Evolutionary conservation across 148 eudicot species (phyloP).

Genomic region (Drosera capensis): DNA sequence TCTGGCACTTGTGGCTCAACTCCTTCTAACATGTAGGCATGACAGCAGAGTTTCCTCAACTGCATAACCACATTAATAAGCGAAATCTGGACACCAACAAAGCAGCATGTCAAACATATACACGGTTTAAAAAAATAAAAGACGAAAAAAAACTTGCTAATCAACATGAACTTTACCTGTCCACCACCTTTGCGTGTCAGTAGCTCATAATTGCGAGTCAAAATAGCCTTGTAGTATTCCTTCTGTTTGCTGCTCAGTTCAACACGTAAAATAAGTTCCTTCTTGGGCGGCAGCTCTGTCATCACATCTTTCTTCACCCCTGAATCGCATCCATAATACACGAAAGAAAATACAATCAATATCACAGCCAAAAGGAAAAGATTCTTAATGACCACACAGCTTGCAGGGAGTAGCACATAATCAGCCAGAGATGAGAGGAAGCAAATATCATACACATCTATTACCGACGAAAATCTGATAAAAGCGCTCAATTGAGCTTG

Average conservation of each 20-base stretch:
- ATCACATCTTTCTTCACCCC: slow-evolving; percentile 98
- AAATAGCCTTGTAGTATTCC: slow-evolving; percentile 92
- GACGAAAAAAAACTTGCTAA: slow-evolving; percentile 3
- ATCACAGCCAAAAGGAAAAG: too few species aligned
- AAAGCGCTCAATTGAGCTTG: too few species aligned
- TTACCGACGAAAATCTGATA: too few species aligned
- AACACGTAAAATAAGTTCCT: slow-evolving; percentile 87
- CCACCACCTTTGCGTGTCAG: slow-evolving; percentile 88
- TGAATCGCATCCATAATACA: slow-evolving; percentile 16
- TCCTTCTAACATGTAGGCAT: slow-evolving; percentile 94
- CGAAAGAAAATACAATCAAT: too few species aligned
- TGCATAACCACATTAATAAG: slow-evolving; percentile 95
- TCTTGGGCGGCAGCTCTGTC: slow-evolving; percentile 92
- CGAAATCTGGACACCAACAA: slow-evolving; percentile 43
- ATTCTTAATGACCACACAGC: too few species aligned
- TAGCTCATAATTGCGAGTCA: slow-evolving; percentile 89
- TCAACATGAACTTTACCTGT: slow-evolving; percentile 40
- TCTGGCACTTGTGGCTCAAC: slow-evolving; percentile 73
- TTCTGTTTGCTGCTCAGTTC: slow-evolving; percentile 92
- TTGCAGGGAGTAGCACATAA: too few species aligned
- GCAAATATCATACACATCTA: too few species aligned
- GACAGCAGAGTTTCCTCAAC: slow-evolving; percentile 90
- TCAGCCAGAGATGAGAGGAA: too few species aligned
- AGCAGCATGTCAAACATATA: slow-evolving; percentile 4
- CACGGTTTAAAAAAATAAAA: slow-evolving; percentile 1